phyloP scores from a whole-genome alignment of 2,329 filamentous ascomycete species.

The Hymenoscyphus linearis region DNA sequence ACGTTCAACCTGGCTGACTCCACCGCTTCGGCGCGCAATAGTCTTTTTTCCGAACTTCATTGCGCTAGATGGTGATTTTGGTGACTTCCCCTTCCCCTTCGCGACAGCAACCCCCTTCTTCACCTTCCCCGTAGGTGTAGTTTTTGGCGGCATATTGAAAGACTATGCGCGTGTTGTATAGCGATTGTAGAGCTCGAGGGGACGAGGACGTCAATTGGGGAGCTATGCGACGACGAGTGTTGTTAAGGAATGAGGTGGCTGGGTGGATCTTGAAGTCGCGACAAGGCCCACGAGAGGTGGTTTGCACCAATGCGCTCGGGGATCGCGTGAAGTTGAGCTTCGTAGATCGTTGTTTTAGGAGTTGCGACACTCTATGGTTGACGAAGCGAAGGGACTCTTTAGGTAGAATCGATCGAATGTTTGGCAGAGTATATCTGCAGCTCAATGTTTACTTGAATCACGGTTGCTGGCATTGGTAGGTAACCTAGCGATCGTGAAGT shows the following conservation, averaged over 20 bases:
- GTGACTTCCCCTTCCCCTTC: not conserved
- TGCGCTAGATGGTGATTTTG: not conserved
- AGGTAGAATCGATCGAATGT: not conserved
- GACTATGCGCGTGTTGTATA: not conserved
- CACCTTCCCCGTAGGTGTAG: not conserved
- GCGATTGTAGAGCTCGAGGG: not conserved
- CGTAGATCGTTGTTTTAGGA: not conserved
- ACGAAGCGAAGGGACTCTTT: not conserved
- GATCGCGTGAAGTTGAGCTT: not conserved
- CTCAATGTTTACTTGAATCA: not conserved
- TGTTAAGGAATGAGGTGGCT: conserved; percentile 3
- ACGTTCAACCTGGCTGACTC: not conserved
- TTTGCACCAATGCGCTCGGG: not conserved
- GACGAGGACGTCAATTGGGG: not conserved
- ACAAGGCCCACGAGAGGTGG: not conserved
- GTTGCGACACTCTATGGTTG: not conserved
- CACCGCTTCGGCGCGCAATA: not conserved
- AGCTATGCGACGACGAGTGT: not conserved
- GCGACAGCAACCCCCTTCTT: not conserved
- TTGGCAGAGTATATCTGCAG: not conserved
- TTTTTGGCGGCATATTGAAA: conserved; percentile 9
- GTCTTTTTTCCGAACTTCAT: not conserved
- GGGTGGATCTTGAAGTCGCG: conserved; percentile 4
- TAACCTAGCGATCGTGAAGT: not conserved
- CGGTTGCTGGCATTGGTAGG: not conserved